Evolutionary conservation across 306 rosid genomes (phyloP).

Genomic region (Prunus salicina): DNA sequence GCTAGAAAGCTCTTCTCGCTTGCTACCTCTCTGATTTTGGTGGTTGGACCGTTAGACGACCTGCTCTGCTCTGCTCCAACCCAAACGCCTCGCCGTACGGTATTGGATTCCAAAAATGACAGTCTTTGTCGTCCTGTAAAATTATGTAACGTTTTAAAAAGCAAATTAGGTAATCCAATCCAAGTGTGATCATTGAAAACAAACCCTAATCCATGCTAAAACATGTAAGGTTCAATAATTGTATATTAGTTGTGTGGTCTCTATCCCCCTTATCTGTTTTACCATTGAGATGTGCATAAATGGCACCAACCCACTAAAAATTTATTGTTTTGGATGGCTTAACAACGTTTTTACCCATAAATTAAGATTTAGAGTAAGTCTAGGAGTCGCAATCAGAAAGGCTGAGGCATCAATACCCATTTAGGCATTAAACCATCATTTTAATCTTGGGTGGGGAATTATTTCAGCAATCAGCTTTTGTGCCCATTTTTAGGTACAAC

Average conservation of each 20-base stretch:
- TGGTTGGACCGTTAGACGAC: neutral
- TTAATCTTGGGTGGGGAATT: conserved; percentile 17
- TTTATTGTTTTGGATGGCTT: neutral
- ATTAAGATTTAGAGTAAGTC: neutral
- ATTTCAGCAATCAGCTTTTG: conserved; percentile 30
- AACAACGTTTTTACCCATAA: neutral
- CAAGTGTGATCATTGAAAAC: neutral
- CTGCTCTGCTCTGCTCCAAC: neutral
- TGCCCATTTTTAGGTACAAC: conserved; percentile 36
- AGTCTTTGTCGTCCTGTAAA: too few species aligned
- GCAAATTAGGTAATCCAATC: neutral
- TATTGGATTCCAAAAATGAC: neutral
- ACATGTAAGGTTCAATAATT: neutral
- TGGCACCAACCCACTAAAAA: conserved; percentile 3
- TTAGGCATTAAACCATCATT: neutral
- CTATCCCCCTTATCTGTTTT: neutral
- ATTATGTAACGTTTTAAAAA: too few species aligned
- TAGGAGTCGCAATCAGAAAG: conserved; percentile 30
- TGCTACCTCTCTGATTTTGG: neutral
- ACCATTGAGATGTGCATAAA: neutral
- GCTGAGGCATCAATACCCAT: neutral
- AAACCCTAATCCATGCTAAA: neutral
- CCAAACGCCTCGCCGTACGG: conserved; percentile 1
- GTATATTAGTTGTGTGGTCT: conserved; percentile 22
- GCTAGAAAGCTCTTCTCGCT: neutral